Base-by-base conservation (phyloP, 768 basidiomycete species). In the Auricularia cornea region DNA sequence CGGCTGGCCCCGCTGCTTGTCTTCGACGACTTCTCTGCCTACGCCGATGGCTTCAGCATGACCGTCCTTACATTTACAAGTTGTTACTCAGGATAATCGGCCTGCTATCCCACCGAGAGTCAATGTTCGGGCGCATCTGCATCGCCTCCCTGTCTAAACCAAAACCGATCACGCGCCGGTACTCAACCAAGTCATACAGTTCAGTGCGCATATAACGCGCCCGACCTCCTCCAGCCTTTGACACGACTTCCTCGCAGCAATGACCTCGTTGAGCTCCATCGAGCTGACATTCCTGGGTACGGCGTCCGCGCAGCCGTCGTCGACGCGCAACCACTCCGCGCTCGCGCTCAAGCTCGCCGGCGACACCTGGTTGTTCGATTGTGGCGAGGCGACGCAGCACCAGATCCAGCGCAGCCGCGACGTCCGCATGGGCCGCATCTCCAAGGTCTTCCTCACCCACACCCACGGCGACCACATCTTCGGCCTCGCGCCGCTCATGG, bases 401-500 rank as follows among this genome's bases (percentile, higher is more conserved):
- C 90, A 85, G 68, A 68, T 92, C 3, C 89, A 91, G 57, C 72
- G 61, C 31, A 59, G 52, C 32, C 84, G 81, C 71, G 89, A 87
- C 65, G 79, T 94, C n/a, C 89, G 84, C 73, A 88, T 91, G 85
- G 87, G 90, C 32, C 86, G 73, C 70, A 87, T 94, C 59, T 80
- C 83, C 64, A 92, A 92, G 72, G 83, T 95, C 30, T 93, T 94
- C 72, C 85, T 94, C 64, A 94, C 93, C 1, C 93, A 95, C 74
- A 89, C 89, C 0, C 93, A 94, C 75, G 92, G 90, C 3, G 89
- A 92, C 73, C 90, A 93, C 71, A 88, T 92, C 29, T 89, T 90
- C 70, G 92, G 90, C 8, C 70, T 92, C 8, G 68, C 85, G 26
- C 88, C 88, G 4, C 72, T 92, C 38, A 78, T 92, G 67, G 84